phyloP scores from a whole-genome alignment of 768 basidiomycete genomes.

The Auriscalpium orientale region DNA sequence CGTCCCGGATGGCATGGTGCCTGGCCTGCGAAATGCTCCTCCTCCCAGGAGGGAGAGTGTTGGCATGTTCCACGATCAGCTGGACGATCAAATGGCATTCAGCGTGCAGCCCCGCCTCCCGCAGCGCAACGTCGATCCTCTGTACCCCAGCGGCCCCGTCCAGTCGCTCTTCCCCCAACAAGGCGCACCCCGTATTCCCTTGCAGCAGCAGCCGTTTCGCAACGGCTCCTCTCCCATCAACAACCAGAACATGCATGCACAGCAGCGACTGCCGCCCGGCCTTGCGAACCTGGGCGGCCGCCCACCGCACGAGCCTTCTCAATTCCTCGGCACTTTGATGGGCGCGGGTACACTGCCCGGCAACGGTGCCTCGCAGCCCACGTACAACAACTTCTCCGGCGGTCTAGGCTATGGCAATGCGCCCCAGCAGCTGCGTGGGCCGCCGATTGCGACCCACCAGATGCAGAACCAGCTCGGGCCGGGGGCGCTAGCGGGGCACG shows the following conservation, averaged over 20 bases:
- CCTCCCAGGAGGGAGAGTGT: conserved; percentile 51
- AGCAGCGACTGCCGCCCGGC: conserved; percentile 70
- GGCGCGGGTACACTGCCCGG: conserved; percentile 27
- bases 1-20: conserved; percentile 80
- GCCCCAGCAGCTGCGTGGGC: conserved; percentile 41
- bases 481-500: conserved; percentile 44
- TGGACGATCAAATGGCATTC: conserved; percentile 57
- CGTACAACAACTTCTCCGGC: conserved; percentile 49
- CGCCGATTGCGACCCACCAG: conserved; percentile 34
- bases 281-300: conserved; percentile 77
- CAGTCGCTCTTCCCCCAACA: conserved; percentile 50
- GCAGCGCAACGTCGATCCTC: conserved; percentile 45
- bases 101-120: conserved; percentile 45
- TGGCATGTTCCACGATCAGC: conserved; percentile 45
- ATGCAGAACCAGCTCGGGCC: conserved; percentile 39
- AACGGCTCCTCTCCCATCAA: conserved; percentile 61
- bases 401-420: conserved; percentile 19
- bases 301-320: conserved; percentile 71
- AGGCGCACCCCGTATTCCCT: conserved; percentile 39
- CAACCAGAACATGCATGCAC: conserved; percentile 35
- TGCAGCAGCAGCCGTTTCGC: conserved; percentile 52
- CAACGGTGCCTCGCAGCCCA: conserved; percentile 4
- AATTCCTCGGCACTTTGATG: conserved; percentile 38
- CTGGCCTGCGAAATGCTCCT: conserved; percentile 64
- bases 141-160: conserved; percentile 41